Evolutionary conservation across 805 yeast genomes (phyloP), one percentile per base, ranked within the genome.

Genomic region (Kodamaea restingae): DNA sequence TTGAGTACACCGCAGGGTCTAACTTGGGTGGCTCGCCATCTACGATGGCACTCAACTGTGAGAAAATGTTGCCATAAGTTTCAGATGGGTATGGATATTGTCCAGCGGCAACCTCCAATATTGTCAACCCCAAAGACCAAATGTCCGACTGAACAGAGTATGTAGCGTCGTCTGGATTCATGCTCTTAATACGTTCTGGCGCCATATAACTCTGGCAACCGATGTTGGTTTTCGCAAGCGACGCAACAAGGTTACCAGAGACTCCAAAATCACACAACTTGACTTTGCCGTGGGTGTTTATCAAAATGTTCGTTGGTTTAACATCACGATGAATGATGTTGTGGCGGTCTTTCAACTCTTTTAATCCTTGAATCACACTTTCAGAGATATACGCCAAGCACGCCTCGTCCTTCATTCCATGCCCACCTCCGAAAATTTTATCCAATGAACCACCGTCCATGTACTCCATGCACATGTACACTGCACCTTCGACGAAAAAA

Each of bases 151-250:
- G 97, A 3, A 88, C 96, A 1, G 96, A 80, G 61, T 91, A 91
- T 0, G 93, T 78, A 7, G 77, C 71, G 48, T 80, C 90, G 54
- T 84, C 88, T 1, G 88, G 91, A 46, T 68, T 80, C 44, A 74
- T 52, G 0, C 85, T 77, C 54, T 81, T 80, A 50, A 93, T 93
- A 55, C 98, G 76, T 58, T 91, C 98, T 1, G 98, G 98, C 1
- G 98, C 98, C 98, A 93, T 93, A 61, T 91, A 91, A 1, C 95
- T 84, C 63, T 93, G 98, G 63, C 98, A 91, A 4, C 98, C 98
- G 48, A 91, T 88, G 52, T 93, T 91, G 0, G 98, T 91, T 53
- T 88, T 81, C 11, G 98, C 98, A 51, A 91, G 71, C 0, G 96
- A 87, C 2, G 97, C 96, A 15, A 93, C 98, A 45, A 91, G 67